A percentile compares a stretch with the other conserved stretches of the same genome.
phyloP scores from a whole-genome alignment of 768 basidiomycete genomes.

The Mycena galericulata region DNA sequence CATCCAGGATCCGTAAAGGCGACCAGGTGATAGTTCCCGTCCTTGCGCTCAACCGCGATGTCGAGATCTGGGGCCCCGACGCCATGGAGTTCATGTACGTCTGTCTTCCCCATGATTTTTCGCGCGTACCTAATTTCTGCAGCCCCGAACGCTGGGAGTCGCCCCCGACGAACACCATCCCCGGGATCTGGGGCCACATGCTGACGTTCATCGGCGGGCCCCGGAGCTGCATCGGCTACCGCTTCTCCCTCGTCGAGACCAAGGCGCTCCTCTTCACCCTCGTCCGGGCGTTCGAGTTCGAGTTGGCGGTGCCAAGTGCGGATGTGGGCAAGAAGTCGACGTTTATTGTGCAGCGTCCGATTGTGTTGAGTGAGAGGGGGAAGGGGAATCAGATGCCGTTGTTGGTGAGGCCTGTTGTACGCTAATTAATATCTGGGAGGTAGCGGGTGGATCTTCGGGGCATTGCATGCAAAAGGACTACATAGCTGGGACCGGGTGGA shows the following conservation, averaged over 20 bases:
- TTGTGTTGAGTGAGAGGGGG: constrained; percentile 12
- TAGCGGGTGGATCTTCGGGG: no score
- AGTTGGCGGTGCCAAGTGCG: background rate
- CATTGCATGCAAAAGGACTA: no score
- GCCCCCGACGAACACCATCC: constrained; percentile 41
- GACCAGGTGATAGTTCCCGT: constrained; percentile 8
- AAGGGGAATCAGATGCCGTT: constrained; percentile 18
- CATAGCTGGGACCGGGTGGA: no score
- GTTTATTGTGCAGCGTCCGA: constrained; percentile 4
- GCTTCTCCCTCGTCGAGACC: constrained; percentile 27
- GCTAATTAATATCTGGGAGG: no score
- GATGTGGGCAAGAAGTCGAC: background rate
- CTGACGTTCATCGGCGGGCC: constrained; percentile 59
- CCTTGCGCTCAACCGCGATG: constrained; percentile 49
- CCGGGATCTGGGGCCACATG: constrained; percentile 54
- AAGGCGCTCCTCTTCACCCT: background rate
- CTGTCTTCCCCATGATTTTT: background rate
- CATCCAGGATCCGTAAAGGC: constrained; percentile 18
- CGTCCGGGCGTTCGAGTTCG: background rate
- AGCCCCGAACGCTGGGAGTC: constrained; percentile 60
- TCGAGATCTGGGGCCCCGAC: constrained; percentile 58
- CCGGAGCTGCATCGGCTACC: constrained; percentile 54
- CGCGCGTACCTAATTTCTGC: background rate
- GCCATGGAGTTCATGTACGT: constrained; percentile 55
- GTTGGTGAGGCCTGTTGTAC: background rate